Percentiles rank a stretch among this genome's conserved stretches.
Evolutionary conservation across 1,284 basidiomycete genomes (phyloP).

Genomic region (Ceratobasidium sp.): DNA sequence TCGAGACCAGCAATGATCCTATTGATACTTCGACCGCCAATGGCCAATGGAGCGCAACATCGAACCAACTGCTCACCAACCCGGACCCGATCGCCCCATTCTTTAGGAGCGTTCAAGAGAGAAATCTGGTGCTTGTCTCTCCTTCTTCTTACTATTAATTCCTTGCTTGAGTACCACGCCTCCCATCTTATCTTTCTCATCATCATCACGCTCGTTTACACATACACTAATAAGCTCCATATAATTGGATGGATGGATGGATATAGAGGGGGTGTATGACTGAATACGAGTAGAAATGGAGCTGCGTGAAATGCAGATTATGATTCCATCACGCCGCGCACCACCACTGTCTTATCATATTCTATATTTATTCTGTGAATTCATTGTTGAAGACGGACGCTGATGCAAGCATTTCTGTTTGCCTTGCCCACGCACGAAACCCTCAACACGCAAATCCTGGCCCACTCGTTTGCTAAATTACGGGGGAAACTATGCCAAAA

Average conservation of each 20-base stretch:
- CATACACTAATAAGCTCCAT: slow-evolving; percentile 31
- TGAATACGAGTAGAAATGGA: slow-evolving; percentile 36
- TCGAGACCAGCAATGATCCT: slow-evolving; percentile 9
- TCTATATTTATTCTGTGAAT: slow-evolving; percentile 39
- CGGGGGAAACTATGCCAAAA: slow-evolving; percentile 31
- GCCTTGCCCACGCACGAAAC: slow-evolving; percentile 28
- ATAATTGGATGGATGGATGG: slow-evolving; percentile 38
- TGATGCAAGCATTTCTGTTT: slow-evolving; percentile 33
- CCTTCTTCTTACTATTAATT: slow-evolving; percentile 37
- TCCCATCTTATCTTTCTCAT: slow-evolving; percentile 2
- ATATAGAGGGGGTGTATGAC: slow-evolving; percentile 36
- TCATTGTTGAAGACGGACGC: slow-evolving; percentile 38
- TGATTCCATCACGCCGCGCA: slow-evolving; percentile 29
- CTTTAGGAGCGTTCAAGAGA: slow-evolving; percentile 57
- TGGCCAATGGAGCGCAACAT: slow-evolving; percentile 55
- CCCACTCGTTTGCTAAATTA: slow-evolving; percentile 23
- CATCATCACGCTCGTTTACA: slow-evolving; percentile 35
- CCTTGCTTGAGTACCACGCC: slow-evolving; percentile 13
- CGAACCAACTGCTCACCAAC: slow-evolving; percentile 37
- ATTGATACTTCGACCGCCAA: slow-evolving; percentile 38
- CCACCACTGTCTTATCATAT: slow-evolving; percentile 26
- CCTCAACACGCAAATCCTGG: not conserved
- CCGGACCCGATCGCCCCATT: slow-evolving; percentile 63
- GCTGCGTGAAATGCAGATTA: slow-evolving; percentile 24
- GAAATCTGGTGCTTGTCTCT: slow-evolving; percentile 54